A percentile compares a stretch with the other conserved stretches of the same genome.
Evolutionary conservation across 108 stramenopile genomes (phyloP).

Genomic region (Nitzschia putrida): DNA sequence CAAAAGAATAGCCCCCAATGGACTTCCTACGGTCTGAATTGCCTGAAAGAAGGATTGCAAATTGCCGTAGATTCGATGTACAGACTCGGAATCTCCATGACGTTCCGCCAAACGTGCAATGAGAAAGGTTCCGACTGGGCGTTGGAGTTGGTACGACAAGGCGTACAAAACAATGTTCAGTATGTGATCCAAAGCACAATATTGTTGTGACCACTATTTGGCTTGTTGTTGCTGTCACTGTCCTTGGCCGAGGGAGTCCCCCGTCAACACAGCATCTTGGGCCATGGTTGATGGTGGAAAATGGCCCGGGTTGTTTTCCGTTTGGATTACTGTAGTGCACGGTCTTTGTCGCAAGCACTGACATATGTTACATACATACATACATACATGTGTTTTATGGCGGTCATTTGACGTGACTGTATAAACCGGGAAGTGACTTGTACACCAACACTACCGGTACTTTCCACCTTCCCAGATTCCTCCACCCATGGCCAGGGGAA

Average conservation of each 20-base stretch:
- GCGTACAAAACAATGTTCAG: slow-evolving; percentile 77
- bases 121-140: slow-evolving; percentile 81
- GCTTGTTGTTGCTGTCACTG: background rate
- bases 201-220: background rate
- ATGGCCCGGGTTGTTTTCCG: background rate
- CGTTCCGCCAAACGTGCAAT: slow-evolving; percentile 48
- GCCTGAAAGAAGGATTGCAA: slow-evolving; percentile 74
- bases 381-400: too few species aligned
- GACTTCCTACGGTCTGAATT: slow-evolving; percentile 71
- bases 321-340: too few species aligned
- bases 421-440: too few species aligned
- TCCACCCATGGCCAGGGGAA: slow-evolving; percentile 20
- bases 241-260: background rate
- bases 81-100: slow-evolving; percentile 30
- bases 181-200: slow-evolving; percentile 55
- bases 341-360: too few species aligned
- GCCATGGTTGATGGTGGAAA: background rate
- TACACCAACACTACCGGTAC: too few species aligned
- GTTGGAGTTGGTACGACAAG: slow-evolving; percentile 74
- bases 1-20: slow-evolving; percentile 66
- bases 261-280: too few species aligned
- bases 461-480: too few species aligned
- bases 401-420: too few species aligned
- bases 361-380: too few species aligned
- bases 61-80: slow-evolving; percentile 62